These are phyloP conservation scores for Paragyromitra xinjiangensis DNA, from an alignment of 495 filamentous ascomycete genomes.

Conservation along the genomic window DNA sequence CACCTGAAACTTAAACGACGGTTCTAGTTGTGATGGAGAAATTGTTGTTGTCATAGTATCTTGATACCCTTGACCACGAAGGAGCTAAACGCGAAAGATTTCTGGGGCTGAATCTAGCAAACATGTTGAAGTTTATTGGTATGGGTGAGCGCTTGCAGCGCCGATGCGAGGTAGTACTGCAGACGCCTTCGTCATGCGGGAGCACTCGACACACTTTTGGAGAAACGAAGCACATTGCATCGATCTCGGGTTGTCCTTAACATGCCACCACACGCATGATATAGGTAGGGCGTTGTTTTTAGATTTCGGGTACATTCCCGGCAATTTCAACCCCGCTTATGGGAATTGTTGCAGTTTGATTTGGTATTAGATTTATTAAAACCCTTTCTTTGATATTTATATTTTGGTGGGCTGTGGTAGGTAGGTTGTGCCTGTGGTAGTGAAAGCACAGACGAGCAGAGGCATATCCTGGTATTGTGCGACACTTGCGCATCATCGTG, in stretches of 20 bases:
- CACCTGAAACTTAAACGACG: neutral
- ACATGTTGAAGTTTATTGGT: neutral
- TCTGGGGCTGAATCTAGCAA: neutral
- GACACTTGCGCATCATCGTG: constrained; percentile 14
- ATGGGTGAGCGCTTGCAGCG: constrained; percentile 15
- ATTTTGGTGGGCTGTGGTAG: neutral
- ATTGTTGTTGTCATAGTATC: neutral
- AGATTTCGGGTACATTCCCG: constrained; percentile 2
- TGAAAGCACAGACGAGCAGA: constrained; percentile 8
- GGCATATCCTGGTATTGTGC: neutral
- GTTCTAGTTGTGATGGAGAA: neutral
- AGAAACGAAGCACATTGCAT: constrained; percentile 14
- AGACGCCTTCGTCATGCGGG: constrained; percentile 30
- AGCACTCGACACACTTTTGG: constrained; percentile 34
- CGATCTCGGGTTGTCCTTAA: neutral
- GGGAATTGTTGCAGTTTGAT: neutral
- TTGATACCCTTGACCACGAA: neutral
- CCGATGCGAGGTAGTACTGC: constrained; percentile 21
- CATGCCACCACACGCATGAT: neutral
- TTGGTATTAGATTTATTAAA: neutral
- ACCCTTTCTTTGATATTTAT: neutral
- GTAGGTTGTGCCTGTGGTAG: neutral
- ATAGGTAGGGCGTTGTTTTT: constrained; percentile 1
- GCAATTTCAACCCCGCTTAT: neutral
- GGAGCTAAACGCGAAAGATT: neutral